Base-by-base conservation (phyloP, 176 grass and related monocot species). In the Dactylis glomerata region DNA sequence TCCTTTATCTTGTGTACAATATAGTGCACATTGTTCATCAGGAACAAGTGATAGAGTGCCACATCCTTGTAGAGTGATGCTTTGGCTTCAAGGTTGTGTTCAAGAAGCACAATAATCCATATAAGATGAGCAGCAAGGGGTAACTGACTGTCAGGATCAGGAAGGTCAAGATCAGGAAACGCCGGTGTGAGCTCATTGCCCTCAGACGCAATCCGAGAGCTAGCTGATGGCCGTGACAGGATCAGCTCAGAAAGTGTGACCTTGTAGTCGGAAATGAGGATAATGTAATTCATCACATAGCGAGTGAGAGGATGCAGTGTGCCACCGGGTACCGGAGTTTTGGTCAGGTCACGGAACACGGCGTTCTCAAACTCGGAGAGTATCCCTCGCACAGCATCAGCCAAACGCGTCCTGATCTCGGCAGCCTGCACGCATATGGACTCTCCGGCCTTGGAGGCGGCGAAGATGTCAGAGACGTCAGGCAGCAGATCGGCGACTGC, bases 1-100 rank as follows among this genome's bases (percentile, higher is more conserved):
- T 87, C 89, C 80, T 90, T 99, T 49, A 94, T 79, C 91, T 99
- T 99, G 84, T 96, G 83, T 3, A 91, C 89, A 15, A 99, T 96
- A 56, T 99, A 99, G 86, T 99, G 96, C 36, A 91, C 86, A 83
- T 99, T 99, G 86, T 99, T 99, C 96, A 99, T 89, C 10, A 91
- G 8, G 80, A 99, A 99, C 67, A 99, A 77, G 52, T 95, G 91
- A 14, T 82, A 95, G 10, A 96, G 90, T 8, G 91, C 81, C 4
- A 3, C 32, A 38, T 96, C 93, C 85, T 87, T 94, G 89, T 99
- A 99, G 79, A 94, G 91, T 32, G 81, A 50, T 0, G 96, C 86
- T 77, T 99, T 96, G 73, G 86, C 87, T 80, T 96, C 88, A 38
- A 99, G 91, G 61, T 95, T 99, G 76, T 93, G 89, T 23, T 87